Evolutionary conservation across 2,329 filamentous ascomycete species (phyloP), one percentile per base, ranked within the genome.

Genomic region (Pyricularia sp.): DNA sequence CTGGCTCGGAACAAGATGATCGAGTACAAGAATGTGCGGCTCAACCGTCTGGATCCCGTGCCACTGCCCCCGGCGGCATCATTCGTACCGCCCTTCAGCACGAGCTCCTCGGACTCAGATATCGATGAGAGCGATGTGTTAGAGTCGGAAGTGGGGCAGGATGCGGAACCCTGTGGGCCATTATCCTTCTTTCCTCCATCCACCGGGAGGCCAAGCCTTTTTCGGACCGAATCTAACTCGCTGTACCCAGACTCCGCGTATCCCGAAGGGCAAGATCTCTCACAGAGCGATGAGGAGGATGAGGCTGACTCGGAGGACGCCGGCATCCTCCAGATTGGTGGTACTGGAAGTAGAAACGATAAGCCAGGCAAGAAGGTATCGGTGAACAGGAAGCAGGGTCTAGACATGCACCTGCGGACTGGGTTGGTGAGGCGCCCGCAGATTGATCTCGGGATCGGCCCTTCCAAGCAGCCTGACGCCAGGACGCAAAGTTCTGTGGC

Each of bases 21-120:
- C 24, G 73, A 81, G 63, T 84, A 84, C 63, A 64, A 80, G 0
- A 74, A 75, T 0, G 75, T 74, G 2, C 74, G 73, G 7, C 73
- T 82, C 62, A 78, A 75, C 65, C 76, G 74, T 13, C 71, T 84
- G 8, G 72, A 76, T 0, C 82, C 83, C 0, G 75, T 79, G 0
- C 72, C 80, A 0, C 75, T 85, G 0, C 83, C 83, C 0, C 82
- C 82, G 0, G 81, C 83, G 0, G 76, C 78, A 2, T 79, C 81
- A 66, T 84, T 82, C 70, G 79, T 81, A 68, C 78, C 78, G 0
- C 77, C 77, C 0, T 78, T 81, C 59, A 81, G 78, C 66, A 71
- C 75, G 10, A 78, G 78, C 60, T 73, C 63, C 8, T 64, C 72
- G 0, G 71, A 70, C 6, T 70, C 69, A 1, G 69, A 68, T 2